Evolutionary conservation across 805 yeast species (phyloP).

Genomic region (Spathaspora passalidarum): DNA sequence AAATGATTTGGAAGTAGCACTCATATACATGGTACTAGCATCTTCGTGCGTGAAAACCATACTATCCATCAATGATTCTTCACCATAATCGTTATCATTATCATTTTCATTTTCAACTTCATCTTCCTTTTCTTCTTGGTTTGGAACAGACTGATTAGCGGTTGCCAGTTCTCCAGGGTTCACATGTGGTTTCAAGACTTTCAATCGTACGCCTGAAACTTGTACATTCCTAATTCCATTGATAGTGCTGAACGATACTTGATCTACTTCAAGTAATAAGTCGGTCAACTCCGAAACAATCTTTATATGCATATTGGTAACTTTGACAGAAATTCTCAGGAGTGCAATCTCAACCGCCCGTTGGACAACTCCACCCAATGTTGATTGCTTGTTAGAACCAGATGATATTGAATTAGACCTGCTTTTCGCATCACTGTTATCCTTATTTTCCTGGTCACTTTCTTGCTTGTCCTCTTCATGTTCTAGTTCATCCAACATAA

Average conservation of each 20-base stretch:
- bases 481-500: slow-evolving; percentile 31
- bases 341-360: slow-evolving; percentile 67
- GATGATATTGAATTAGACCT: slow-evolving; percentile 12
- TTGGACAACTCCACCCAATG: slow-evolving; percentile 55
- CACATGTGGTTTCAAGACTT: slow-evolving; percentile 39
- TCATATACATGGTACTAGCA: slow-evolving; percentile 74
- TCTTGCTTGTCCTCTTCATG: slow-evolving; percentile 9
- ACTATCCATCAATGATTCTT: slow-evolving; percentile 51
- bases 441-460: slow-evolving; percentile 11
- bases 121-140: slow-evolving; percentile 2
- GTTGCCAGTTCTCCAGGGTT: slow-evolving; percentile 23
- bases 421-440: slow-evolving; percentile 9
- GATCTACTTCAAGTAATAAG: slow-evolving; percentile 29
- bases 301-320: slow-evolving; percentile 46
- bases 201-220: slow-evolving; percentile 38
- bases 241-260: slow-evolving; percentile 32
- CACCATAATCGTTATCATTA: slow-evolving; percentile 24
- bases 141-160: not conserved
- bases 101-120: slow-evolving; percentile 8
- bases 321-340: slow-evolving; percentile 52
- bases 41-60: slow-evolving; percentile 66
- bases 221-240: slow-evolving; percentile 46
- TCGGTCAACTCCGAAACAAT: slow-evolving; percentile 46
- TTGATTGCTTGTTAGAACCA: slow-evolving; percentile 26
- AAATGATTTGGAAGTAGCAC: slow-evolving; percentile 63